Base-by-base conservation (phyloP, 73 alveolate genomes). In the Paramecium primaurelia region DNA sequence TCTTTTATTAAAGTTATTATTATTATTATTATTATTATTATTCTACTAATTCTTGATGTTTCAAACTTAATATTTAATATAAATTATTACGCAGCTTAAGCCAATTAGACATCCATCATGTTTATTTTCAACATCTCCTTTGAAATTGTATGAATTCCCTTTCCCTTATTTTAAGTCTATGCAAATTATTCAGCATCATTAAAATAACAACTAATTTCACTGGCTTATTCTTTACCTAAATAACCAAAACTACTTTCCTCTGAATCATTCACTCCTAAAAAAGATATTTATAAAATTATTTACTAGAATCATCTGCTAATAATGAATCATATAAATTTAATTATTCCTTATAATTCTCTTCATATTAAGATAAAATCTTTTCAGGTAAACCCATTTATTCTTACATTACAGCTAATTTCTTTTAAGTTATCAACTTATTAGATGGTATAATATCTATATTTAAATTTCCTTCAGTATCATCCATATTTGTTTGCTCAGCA, bases 221-320 rank as follows among this genome's bases (percentile, higher is more conserved):
- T 80, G 3, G 91, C 91, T 6, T 80, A 80, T 8, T 80, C 91
- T 20, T 80, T 80, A 2, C 91, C 91, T 25, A 80, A n/a, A 25
- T 80, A 80, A 9, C 75, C 91, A 25, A 80, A 80, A 80, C 91
- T 80, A 47, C 91, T 80, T 80, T 80, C 91, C 14, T 80, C 91
- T 18, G 91, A 80, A 45, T 80, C 91, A 80, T 80, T 80, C 10
- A 80, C 91, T 47, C 88, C 88, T 75, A 75, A 1, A 69, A 2
- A 10, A 25, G 11, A 34, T 11, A 36, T 71, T 2, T 4, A 75
- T 38, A n/a, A 4, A 80, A 45, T 45, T 16, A 9, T 49, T 22
- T 75, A 75, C 91, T 80, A 3, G 91, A 80, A 80, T 80, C 91
- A 80, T 80, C 91, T 11, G 91, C 91, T 4, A 45, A 47, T 12